Percentiles rank a stretch among this genome's conserved stretches.
phyloP scores from a whole-genome alignment of 2,329 filamentous ascomycete species.

The Venturiaceae sp. region DNA sequence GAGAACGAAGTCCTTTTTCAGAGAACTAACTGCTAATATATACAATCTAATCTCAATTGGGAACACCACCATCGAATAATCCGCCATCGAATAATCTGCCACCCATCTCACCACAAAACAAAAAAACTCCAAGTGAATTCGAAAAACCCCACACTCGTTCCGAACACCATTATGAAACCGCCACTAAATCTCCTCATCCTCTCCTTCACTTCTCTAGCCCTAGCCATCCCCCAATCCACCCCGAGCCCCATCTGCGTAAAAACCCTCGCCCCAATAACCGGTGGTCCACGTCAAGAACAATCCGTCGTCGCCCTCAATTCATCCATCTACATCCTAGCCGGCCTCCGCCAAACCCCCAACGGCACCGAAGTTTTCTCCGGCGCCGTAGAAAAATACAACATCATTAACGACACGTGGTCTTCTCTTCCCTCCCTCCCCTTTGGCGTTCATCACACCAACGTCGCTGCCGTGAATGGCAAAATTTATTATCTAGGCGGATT shows the following conservation, averaged over 20 bases:
- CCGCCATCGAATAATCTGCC: no score
- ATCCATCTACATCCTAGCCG: neutral
- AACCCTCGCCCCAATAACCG: neutral
- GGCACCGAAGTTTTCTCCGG: neutral
- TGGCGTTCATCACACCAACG: slow-evolving; percentile 18
- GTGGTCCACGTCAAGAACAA: neutral
- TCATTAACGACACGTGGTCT: slow-evolving; percentile 13
- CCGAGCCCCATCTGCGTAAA: neutral
- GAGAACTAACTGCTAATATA: no score
- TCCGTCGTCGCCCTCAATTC: neutral
- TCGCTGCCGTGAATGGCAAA: slow-evolving; percentile 13
- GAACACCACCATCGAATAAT: no score
- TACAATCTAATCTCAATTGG: no score
- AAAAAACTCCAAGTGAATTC: no score
- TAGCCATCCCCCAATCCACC: neutral
- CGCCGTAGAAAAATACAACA: neutral
- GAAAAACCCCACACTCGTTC: no score
- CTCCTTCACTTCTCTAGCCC: neutral
- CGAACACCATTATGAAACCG: no score
- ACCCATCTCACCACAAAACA: no score
- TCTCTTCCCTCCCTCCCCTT: slow-evolving; percentile 11
- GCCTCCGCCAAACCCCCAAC: neutral
- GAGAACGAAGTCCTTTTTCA: no score
- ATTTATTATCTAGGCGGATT: slow-evolving; percentile 18
- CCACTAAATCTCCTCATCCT: no score